Evolutionary conservation across 1,284 basidiomycete species (phyloP), one percentile per base, ranked within the genome.

Genomic region (Ganoderma leucocontextum): DNA sequence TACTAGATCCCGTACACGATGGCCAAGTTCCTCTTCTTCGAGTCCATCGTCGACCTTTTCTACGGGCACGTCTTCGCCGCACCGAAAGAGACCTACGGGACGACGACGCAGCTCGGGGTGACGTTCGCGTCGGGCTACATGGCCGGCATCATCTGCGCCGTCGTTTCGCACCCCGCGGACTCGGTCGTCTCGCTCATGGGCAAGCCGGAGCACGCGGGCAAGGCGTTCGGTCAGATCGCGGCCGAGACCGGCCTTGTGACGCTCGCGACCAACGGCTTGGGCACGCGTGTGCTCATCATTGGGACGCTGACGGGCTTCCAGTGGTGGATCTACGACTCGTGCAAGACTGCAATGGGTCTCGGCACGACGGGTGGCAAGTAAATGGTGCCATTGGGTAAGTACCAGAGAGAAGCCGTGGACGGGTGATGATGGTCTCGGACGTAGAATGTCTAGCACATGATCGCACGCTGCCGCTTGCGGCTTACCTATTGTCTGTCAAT

Each of bases 1-100:
- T 60, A n/a, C n/a, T n/a, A 93, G 90, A 93, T 94, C 76, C 92
- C 92, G 53, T 94, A 94, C 82, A 94, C 92, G 72, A 94, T 94
- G 92, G 91, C 92, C 82, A 94, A 94, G 81, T 94, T 94, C 87
- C 91, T 86, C 88, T 92, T 90, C 88, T 94, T 90, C 79, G 92
- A 94, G 80, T 89, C 89, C 85, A 93, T 92, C 74, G 92, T 90
- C 76, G 82, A 86, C 74, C 74, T 90, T 72, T 94, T 94, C 86
- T 94, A 94, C 83, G 89, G 86, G 63, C 86, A 90, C 77, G 87
- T 91, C 78, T 89, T 94, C 82, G 88, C 91, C 62, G 81, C 84
- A 69, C 91, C 92, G 74, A 94, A 94, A 81, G 87, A 91, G 17
- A 83, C 84, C 8, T 94, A 94, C 80, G 75, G 83, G 80, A 88